These are phyloP conservation scores for Musa balbisiana DNA, from an alignment of 202 grass and related monocot genomes.

Conservation along the genomic window DNA sequence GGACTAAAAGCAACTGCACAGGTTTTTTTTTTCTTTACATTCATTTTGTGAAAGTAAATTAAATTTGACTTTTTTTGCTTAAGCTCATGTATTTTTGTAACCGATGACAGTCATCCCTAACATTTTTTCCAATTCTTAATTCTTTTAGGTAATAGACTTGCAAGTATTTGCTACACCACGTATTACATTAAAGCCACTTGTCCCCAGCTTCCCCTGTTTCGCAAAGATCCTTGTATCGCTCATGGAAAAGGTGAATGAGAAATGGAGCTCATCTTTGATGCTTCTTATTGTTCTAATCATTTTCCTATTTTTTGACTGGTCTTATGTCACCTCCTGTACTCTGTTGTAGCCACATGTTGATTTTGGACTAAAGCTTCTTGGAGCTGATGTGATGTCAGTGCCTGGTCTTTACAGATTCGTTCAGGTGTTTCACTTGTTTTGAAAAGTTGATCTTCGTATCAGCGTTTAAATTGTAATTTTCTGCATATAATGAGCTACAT, in stretches of 20 bases:
- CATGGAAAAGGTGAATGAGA: conserved; percentile 64
- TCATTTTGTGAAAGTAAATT: not conserved
- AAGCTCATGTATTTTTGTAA: too few species aligned
- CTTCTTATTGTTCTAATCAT: not conserved
- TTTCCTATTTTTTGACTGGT: not conserved
- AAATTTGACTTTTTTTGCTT: too few species aligned
- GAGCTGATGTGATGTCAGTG: conserved; percentile 69
- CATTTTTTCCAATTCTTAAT: too few species aligned
- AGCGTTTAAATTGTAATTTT: too few species aligned
- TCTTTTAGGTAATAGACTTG: conserved; percentile 56
- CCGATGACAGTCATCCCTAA: too few species aligned
- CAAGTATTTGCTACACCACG: conserved; percentile 78
- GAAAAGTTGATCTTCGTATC: not conserved
- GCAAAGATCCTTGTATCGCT: conserved; percentile 66
- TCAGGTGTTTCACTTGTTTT: conserved; percentile 36
- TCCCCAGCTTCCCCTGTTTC: conserved; percentile 78
- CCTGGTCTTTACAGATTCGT: conserved; percentile 66
- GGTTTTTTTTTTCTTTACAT: conserved; percentile 24
- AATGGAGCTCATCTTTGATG: not conserved
- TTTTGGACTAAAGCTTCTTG: conserved; percentile 69
- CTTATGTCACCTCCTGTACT: conserved; percentile 11
- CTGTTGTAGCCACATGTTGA: conserved; percentile 71
- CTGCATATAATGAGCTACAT: not conserved
- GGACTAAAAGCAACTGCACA: conserved; percentile 66
- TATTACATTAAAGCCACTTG: conserved; percentile 69